Conservation (phyloP, 257 asterid species). For the Penstemon davidsonii region DNA sequence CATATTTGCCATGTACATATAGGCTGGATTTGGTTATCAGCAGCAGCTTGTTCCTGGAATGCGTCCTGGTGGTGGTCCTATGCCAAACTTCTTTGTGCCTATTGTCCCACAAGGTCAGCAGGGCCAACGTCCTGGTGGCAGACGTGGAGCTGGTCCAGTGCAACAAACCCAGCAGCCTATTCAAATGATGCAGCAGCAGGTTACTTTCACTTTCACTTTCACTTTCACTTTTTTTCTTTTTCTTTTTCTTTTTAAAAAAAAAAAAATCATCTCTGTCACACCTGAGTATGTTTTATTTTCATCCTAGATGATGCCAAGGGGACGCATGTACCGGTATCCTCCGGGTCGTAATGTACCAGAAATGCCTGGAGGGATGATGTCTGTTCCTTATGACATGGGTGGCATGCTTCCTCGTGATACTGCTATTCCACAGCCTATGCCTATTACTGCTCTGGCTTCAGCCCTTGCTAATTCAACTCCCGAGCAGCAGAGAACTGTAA, state of each 20-base stretch:
- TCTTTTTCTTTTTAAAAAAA: not conserved
- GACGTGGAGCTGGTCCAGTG: slow-evolving; percentile 52
- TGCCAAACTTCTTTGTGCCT: slow-evolving; percentile 58
- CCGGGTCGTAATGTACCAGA: slow-evolving; percentile 37
- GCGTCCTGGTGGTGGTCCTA: slow-evolving; percentile 60
- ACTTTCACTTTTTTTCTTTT: not conserved
- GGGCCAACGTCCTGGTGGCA: slow-evolving; percentile 55
- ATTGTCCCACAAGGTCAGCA: slow-evolving; percentile 57
- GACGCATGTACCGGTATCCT: slow-evolving; percentile 41
- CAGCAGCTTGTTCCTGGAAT: slow-evolving; percentile 69
- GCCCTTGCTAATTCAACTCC: slow-evolving; percentile 45
- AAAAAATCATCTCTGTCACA: not conserved
- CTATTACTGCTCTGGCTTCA: slow-evolving; percentile 38
- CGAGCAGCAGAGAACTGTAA: slow-evolving; percentile 46
- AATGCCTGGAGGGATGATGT: slow-evolving; percentile 39
- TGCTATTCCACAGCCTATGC: slow-evolving; percentile 33
- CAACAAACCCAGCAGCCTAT: slow-evolving; percentile 56
- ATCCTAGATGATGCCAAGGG: slow-evolving; percentile 40
- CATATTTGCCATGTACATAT: not conserved
- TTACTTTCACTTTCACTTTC: not conserved
- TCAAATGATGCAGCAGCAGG: slow-evolving; percentile 63
- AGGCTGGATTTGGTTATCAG: slow-evolving; percentile 72
- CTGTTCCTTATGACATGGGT: slow-evolving; percentile 51
- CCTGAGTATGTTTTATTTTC: not conserved
- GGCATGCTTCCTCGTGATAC: slow-evolving; percentile 47